Evolutionary conservation across 306 rosid genomes (phyloP).

Genomic region (Pterocarpus santalinus): DNA sequence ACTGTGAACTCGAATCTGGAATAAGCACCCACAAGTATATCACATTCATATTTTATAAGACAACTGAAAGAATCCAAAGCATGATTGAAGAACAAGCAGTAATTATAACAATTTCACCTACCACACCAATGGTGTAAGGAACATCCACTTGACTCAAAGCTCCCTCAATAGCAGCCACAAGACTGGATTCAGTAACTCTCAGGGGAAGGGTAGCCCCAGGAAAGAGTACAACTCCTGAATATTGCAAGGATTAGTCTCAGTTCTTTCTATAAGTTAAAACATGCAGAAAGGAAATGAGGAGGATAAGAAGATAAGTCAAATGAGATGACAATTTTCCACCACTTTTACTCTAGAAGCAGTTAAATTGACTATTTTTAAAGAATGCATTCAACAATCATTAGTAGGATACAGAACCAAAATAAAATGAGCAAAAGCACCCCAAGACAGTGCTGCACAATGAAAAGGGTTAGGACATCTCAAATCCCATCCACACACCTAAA

Average conservation of each 20-base stretch:
- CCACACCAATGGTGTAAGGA: constrained; percentile 89
- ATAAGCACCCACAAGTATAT: constrained; percentile 3
- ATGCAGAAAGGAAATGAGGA: constrained; percentile 26
- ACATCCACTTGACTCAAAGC: constrained; percentile 71
- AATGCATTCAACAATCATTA: constrained; percentile 18
- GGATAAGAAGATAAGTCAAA: constrained; percentile 3
- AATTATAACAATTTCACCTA: constrained; percentile 57
- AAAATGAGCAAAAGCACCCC: constrained; percentile 25
- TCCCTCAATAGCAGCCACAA: constrained; percentile 74
- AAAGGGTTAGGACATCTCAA: background rate
- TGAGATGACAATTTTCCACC: constrained; percentile 5
- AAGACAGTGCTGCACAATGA: background rate
- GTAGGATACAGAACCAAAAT: constrained; percentile 9
- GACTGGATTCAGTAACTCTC: constrained; percentile 72
- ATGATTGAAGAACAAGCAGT: constrained; percentile 21
- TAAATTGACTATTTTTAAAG: constrained; percentile 15
- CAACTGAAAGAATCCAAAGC: constrained; percentile 32
- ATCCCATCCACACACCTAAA: constrained; percentile 7
- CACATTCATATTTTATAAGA: constrained; percentile 12
- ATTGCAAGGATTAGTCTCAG: constrained; percentile 37
- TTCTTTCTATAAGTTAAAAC: constrained; percentile 11
- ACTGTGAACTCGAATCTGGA: constrained; percentile 70
- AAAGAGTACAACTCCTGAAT: constrained; percentile 93
- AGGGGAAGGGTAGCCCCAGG: constrained; percentile 92
- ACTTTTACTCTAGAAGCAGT: constrained; percentile 28